Percentiles rank a stretch among this genome's conserved stretches.
These are phyloP conservation scores for Trametes maxima DNA, from an alignment of 768 basidiomycete species.

Conservation along the genomic window DNA sequence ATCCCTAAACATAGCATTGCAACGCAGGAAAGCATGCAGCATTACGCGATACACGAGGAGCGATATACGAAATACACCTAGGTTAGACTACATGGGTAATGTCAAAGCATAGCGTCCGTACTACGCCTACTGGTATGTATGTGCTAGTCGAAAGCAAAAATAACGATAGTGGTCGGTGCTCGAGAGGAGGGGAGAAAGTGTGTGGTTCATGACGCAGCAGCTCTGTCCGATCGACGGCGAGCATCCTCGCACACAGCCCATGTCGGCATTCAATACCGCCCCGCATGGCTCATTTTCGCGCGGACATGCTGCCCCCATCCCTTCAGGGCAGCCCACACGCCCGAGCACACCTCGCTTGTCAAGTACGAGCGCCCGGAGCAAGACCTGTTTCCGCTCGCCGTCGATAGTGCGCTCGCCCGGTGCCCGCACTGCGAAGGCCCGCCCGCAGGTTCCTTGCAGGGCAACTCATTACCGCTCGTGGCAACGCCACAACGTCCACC, in stretches of 20 bases:
- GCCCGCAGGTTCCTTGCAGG: constrained; percentile 1
- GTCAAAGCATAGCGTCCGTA: constrained; percentile 13
- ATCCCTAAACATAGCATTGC: background rate
- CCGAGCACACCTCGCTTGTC: constrained; percentile 10
- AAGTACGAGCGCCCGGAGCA: constrained; percentile 10
- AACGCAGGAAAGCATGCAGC: background rate
- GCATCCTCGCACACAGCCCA: no score
- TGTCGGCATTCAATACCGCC: constrained; percentile 8
- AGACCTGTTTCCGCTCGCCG: constrained; percentile 15
- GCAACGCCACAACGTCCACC: background rate
- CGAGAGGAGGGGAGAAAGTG: background rate
- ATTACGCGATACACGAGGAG: background rate
- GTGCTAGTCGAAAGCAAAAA: background rate
- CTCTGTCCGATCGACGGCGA: constrained; percentile 1
- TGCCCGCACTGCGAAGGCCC: background rate
- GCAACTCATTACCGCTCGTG: constrained; percentile 1
- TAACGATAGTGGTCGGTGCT: background rate
- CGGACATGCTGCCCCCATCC: constrained; percentile 20
- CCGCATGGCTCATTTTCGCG: constrained; percentile 18
- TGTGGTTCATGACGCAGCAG: no score
- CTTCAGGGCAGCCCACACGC: constrained; percentile 21
- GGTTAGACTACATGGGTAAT: constrained; percentile 12
- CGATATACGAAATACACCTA: constrained; percentile 5
- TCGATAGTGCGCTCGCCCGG: constrained; percentile 14
- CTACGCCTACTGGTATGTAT: background rate